Evolutionary conservation across 805 yeast genomes (phyloP), one percentile per base, ranked within the genome.

Genomic region (Candida lessepsii): DNA sequence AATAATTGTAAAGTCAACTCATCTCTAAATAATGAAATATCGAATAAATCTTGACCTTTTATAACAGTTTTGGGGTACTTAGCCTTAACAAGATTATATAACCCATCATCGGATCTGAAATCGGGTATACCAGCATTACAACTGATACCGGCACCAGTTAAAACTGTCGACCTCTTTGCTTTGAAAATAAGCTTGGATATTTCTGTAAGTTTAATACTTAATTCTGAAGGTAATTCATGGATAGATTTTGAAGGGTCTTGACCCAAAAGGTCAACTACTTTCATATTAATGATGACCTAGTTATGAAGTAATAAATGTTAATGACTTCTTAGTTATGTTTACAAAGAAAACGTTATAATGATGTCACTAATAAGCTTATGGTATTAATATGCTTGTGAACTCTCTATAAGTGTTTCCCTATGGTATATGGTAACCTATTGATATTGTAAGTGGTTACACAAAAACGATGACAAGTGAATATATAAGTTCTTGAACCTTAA

Each of bases 61-160:
- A 83, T 80, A 14, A 83, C 72, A 9, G 75, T 67, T 29, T 71
- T 72, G 1, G 90, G 84, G 50, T 77, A 75, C 47, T 76, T 76
- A 14, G 64, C 58, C 54, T 83, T 86, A 23, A 83, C 86, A 62
- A 80, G 57, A 44, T 83, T 80, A 63, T 91, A 90, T 8, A 90
- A 71, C 2, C 98, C 98, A 49, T 83, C 78, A 8, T 81, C 68
- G 3, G 95, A 85, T 41, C 98, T 73, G 58, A 90, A 90, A 58
- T 91, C 98, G 3, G 99, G 99, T 34, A 91, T 93, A 0, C 99
- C 98, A 1, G 98, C 97, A 57, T 86, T 87, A 58, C 96, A 88
- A 11, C 96, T 87, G 43, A 91, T 88, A 1, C 99, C 99, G 2
- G 99, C 99, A 6, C 99, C 98, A 0, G 96, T 89, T 40, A 90